A percentile compares a stretch with the other conserved stretches of the same genome.
Evolutionary conservation across 2,329 filamentous ascomycete genomes (phyloP).

Genomic region (Alternaria postmessia): DNA sequence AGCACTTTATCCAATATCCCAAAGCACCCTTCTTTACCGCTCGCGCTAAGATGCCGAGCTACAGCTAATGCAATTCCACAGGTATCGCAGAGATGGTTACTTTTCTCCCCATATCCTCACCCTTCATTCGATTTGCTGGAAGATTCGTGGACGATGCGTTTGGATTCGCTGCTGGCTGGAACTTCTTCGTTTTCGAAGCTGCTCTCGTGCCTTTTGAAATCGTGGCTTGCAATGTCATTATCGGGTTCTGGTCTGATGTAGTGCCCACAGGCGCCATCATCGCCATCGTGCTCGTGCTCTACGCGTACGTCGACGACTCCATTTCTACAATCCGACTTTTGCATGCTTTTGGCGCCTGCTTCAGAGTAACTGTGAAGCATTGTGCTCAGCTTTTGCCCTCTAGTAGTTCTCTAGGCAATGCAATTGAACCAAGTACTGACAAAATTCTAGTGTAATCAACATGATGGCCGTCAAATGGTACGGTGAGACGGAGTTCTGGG

Average conservation of each 20-base stretch:
- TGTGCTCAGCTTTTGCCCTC: neutral
- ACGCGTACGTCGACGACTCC: constrained; percentile 58
- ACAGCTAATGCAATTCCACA: constrained; percentile 33
- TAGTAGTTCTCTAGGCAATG: neutral
- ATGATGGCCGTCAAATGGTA: constrained; percentile 65
- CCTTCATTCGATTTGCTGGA: constrained; percentile 80
- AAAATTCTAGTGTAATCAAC: constrained; percentile 63
- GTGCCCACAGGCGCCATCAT: constrained; percentile 70
- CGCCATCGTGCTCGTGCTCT: constrained; percentile 65
- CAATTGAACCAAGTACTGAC: constrained; percentile 18
- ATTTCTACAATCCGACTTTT: neutral
- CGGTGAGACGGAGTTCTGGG: constrained; percentile 72
- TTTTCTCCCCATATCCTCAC: constrained; percentile 77
- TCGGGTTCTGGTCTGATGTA: constrained; percentile 59
- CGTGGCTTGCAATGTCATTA: constrained; percentile 57
- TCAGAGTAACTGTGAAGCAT: neutral
- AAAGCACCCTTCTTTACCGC: constrained; percentile 12
- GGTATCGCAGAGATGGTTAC: constrained; percentile 79
- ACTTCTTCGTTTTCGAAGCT: constrained; percentile 76
- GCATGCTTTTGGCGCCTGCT: neutral
- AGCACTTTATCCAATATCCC: constrained; percentile 21
- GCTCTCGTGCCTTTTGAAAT: constrained; percentile 73
- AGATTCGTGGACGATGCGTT: constrained; percentile 79
- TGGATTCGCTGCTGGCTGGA: constrained; percentile 76
- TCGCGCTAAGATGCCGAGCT: constrained; percentile 10